Percentiles rank a stretch among this genome's conserved stretches.
phyloP scores from a whole-genome alignment of 345 rosid species.

The Crucihimalaya himalaica region DNA sequence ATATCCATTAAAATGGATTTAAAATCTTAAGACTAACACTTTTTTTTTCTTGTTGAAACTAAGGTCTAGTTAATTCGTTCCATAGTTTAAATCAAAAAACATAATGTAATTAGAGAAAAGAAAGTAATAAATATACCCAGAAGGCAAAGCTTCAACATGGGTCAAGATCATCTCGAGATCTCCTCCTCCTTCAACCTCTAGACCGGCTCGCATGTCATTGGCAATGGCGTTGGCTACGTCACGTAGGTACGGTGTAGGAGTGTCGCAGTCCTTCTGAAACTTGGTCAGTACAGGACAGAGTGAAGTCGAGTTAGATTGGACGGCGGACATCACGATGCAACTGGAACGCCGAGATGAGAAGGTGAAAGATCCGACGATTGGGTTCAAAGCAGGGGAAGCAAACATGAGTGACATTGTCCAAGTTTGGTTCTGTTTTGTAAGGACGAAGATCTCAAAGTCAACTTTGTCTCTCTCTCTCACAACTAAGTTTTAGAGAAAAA shows the following conservation, averaged over 20 bases:
- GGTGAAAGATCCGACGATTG: conserved; percentile 48
- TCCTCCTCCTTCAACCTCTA: conserved; percentile 66
- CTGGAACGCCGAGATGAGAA: conserved; percentile 35
- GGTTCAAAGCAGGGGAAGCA: conserved; percentile 37
- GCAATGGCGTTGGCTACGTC: conserved; percentile 68
- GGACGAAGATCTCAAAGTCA: conserved; percentile 28
- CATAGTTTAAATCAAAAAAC: neutral
- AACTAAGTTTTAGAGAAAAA: neutral
- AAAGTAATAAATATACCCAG: conserved; percentile 51
- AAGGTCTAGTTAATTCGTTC: no score
- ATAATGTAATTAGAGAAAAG: neutral
- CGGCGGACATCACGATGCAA: conserved; percentile 41
- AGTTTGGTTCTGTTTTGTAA: conserved; percentile 23
- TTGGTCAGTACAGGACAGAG: conserved; percentile 55
- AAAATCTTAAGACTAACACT: neutral
- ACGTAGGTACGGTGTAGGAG: conserved; percentile 65
- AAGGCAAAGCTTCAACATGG: conserved; percentile 72
- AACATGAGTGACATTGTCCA: conserved; percentile 42
- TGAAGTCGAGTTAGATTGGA: conserved; percentile 52
- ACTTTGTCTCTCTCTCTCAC: neutral
- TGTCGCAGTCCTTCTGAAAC: conserved; percentile 67
- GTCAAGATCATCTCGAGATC: conserved; percentile 85
- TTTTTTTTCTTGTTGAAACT: neutral
- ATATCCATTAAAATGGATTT: neutral
- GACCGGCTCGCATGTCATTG: conserved; percentile 72